Conservation (phyloP, 2,329 filamentous ascomycete species). For the Fusarium sororula region DNA sequence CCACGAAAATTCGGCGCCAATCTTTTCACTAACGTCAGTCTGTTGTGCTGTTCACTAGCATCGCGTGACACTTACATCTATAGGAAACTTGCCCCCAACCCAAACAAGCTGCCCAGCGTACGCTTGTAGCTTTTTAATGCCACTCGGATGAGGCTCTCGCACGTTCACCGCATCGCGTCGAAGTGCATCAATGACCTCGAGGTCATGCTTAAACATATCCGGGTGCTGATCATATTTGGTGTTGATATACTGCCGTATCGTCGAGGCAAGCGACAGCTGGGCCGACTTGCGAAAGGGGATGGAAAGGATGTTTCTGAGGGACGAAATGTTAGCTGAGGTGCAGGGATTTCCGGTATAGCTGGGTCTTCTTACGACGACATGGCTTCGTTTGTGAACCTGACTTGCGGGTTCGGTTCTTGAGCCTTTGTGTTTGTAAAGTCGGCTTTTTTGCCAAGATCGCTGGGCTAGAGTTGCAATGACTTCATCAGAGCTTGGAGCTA, state of each 20-base stretch:
- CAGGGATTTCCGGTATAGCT: not conserved
- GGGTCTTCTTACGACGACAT: constrained; percentile 43
- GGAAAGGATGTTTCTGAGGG: constrained; percentile 69
- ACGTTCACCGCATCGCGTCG: constrained; percentile 89
- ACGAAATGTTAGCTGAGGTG: not conserved
- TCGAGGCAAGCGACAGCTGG: constrained; percentile 78
- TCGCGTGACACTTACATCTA: constrained; percentile 70
- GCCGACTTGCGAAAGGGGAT: constrained; percentile 90
- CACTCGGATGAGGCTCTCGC: constrained; percentile 86
- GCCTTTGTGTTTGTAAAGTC: not conserved
- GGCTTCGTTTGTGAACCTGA: constrained; percentile 13
- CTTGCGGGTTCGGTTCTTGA: not conserved
- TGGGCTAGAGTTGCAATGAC: constrained; percentile 34
- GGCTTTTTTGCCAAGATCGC: constrained; percentile 4
- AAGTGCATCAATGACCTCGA: constrained; percentile 82
- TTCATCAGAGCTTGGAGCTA: constrained; percentile 28
- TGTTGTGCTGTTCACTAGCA: not conserved
- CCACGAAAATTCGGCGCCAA: constrained; percentile 96
- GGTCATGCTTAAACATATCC: constrained; percentile 92
- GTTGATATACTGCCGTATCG: constrained; percentile 95
- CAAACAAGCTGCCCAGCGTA: constrained; percentile 95
- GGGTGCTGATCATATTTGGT: constrained; percentile 99
- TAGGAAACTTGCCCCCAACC: constrained; percentile 94
- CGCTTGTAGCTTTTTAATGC: constrained; percentile 85
- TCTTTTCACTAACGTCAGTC: constrained; percentile 62